phyloP scores from a whole-genome alignment of 345 rosid species.

The Populus nigra region DNA sequence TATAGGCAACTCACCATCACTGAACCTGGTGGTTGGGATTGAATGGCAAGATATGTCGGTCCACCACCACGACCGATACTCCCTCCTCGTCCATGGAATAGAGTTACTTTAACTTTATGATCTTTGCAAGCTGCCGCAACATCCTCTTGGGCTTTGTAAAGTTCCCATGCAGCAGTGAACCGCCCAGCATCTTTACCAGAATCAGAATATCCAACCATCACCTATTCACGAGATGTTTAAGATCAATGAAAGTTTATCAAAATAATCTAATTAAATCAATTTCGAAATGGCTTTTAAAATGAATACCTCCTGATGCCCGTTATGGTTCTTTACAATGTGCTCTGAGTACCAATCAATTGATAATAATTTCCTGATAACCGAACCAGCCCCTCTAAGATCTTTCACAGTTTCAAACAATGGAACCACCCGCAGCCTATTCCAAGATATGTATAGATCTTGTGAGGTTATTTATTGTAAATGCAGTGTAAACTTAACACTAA shows the following conservation, averaged over 20 bases:
- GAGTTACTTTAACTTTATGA: constrained; percentile 78
- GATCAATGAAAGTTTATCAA: constrained; percentile 6
- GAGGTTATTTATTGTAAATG: background rate
- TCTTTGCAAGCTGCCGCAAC: constrained; percentile 94
- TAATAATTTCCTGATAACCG: constrained; percentile 70
- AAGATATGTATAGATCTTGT: constrained; percentile 16
- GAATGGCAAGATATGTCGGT: constrained; percentile 93
- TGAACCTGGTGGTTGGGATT: constrained; percentile 98
- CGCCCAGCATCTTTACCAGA: constrained; percentile 99
- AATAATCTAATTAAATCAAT: background rate
- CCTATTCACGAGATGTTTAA: constrained; percentile 42
- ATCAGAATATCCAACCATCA: constrained; percentile 98
- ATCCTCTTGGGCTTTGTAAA: constrained; percentile 97
- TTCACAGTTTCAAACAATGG: constrained; percentile 92
- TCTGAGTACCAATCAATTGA: constrained; percentile 93
- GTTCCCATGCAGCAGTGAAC: constrained; percentile 98
- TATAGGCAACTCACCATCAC: constrained; percentile 66
- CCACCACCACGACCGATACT: constrained; percentile 99
- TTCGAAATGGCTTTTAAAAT: constrained; percentile 1
- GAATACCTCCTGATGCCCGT: constrained; percentile 86
- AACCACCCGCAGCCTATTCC: constrained; percentile 79
- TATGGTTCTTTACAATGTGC: constrained; percentile 72
- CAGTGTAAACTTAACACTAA: no score
- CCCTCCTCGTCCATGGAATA: constrained; percentile 98
- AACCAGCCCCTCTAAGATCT: constrained; percentile 87